phyloP scores from a whole-genome alignment of 768 basidiomycete species.

The Mycena galopus region DNA sequence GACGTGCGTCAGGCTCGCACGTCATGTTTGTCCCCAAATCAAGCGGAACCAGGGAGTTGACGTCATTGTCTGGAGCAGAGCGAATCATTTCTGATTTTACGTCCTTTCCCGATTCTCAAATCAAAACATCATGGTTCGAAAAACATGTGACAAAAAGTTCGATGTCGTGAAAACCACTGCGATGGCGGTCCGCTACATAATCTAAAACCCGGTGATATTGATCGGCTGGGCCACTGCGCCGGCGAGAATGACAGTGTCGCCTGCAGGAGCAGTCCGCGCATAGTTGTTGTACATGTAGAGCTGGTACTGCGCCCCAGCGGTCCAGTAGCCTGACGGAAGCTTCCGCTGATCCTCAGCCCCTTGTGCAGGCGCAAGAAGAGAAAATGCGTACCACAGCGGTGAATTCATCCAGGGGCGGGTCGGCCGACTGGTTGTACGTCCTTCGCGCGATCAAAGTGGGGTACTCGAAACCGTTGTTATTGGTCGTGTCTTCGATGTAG shows the following conservation, averaged over 20 bases:
- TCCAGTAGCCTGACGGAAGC: constrained; percentile 15
- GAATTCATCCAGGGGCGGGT: constrained; percentile 12
- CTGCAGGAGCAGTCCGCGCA: constrained; percentile 7
- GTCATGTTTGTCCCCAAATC: too few species aligned
- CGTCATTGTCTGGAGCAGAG: too few species aligned
- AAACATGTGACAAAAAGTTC: constrained; percentile 4
- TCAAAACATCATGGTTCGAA: not conserved
- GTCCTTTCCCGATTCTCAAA: too few species aligned
- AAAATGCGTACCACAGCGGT: constrained; percentile 13
- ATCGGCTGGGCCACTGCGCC: constrained; percentile 10
- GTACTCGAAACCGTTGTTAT: constrained; percentile 14
- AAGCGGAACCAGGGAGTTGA: too few species aligned
- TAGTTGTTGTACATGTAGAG: constrained; percentile 20
- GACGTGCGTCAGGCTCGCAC: too few species aligned
- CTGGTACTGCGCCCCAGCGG: constrained; percentile 16
- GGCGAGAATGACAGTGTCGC: constrained; percentile 9
- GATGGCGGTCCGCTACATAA: not conserved
- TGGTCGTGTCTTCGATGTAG: constrained; percentile 15
- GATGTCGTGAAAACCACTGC: constrained; percentile 4
- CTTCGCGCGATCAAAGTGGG: constrained; percentile 13
- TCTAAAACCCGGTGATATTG: constrained; percentile 23
- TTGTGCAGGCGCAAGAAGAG: not conserved
- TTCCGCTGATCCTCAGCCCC: not conserved
- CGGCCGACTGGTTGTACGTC: constrained; percentile 12
- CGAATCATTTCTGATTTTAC: too few species aligned